Conservation (phyloP, 495 filamentous ascomycete genomes). For the Xylaria flabelliformis region DNA sequence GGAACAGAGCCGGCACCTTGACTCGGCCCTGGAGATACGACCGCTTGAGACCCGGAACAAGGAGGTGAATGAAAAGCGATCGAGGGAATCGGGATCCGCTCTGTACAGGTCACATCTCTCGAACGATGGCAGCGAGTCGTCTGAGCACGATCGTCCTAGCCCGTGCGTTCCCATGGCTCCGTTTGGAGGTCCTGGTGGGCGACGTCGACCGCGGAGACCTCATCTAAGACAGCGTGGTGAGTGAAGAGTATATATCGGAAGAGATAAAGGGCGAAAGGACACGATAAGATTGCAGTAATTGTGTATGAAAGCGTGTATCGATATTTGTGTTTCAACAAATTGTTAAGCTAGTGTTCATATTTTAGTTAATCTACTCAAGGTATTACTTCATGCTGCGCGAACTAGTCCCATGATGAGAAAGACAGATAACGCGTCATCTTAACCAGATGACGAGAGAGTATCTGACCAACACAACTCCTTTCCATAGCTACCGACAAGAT, state of each 20-base stretch:
- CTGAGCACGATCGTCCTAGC: neutral
- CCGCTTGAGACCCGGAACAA: neutral
- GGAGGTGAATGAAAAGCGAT: neutral
- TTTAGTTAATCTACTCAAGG: neutral
- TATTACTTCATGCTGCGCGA: neutral
- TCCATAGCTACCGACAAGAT: neutral
- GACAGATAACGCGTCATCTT: neutral
- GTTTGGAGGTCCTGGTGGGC: neutral
- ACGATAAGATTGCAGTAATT: neutral
- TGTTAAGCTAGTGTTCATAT: neutral
- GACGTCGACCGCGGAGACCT: slow-evolving; percentile 19
- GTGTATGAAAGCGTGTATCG: neutral
- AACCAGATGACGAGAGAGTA: neutral
- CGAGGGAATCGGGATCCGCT: neutral
- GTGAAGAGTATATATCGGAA: neutral
- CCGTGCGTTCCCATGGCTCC: neutral
- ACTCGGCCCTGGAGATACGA: neutral
- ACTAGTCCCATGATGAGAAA: neutral
- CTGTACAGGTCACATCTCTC: neutral
- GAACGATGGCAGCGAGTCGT: neutral
- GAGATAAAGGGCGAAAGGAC: neutral
- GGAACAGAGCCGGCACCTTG: neutral
- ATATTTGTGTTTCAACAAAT: neutral
- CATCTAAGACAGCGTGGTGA: neutral
- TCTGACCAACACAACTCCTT: neutral